Conservation (phyloP, 192 early-diverging fungal genomes). For the Pecoramyces ruminantium region DNA sequence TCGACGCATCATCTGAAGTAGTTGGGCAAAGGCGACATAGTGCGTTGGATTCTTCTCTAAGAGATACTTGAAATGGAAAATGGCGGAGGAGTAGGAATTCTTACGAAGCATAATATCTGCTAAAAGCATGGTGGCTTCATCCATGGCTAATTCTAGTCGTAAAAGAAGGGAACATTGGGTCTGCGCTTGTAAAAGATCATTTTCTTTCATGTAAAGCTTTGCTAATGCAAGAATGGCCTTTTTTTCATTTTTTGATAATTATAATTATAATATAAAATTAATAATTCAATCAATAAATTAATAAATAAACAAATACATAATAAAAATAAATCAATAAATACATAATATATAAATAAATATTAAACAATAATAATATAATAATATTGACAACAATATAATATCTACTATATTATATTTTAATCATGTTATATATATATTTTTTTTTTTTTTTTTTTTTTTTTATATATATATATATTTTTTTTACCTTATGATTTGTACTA, state of each 20-base stretch:
- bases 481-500: conserved; percentile 15
- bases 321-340: too few relatives aligned
- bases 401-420: not conserved
- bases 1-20: conserved; percentile 23
- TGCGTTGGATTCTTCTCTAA: conserved; percentile 16
- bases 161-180: conserved; percentile 19
- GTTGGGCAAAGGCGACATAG: conserved; percentile 14
- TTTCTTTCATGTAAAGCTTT: conserved; percentile 11
- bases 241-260: too few relatives aligned
- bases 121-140: conserved; percentile 27
- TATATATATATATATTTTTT: not conserved
- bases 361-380: too few relatives aligned
- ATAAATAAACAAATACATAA: too few relatives aligned
- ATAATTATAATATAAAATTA: too few relatives aligned
- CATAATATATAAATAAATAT: too few relatives aligned
- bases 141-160: conserved; percentile 8
- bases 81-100: conserved; percentile 13
- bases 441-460: conserved; percentile 3
- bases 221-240: conserved; percentile 19
- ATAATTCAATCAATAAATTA: too few relatives aligned
- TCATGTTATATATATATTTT: conserved; percentile 1
- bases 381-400: too few relatives aligned
- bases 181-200: conserved; percentile 23
- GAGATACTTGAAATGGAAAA: conserved; percentile 19
- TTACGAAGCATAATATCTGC: conserved; percentile 25